Base-by-base conservation (phyloP, 495 filamentous ascomycete species). In the Aspergillus olivimuriae region DNA sequence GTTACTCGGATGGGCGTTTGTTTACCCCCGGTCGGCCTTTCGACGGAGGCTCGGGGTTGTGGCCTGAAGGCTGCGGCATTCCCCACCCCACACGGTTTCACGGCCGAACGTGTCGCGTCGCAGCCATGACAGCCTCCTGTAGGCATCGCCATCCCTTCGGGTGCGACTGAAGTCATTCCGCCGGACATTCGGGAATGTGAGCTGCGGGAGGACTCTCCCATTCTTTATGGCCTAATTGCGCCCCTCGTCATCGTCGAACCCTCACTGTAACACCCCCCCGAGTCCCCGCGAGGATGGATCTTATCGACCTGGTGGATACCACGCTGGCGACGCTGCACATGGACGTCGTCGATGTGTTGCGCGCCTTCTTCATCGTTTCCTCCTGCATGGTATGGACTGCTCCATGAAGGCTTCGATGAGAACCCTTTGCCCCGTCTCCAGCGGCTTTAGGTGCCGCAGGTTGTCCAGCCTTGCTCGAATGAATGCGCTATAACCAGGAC, bases 331-430 rank as follows among this genome's bases (percentile, higher is more conserved):
- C 47, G 34, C 46, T 52, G 3, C 55, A 53, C 20, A 65, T 72
- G 65, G 67, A 75, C 47, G 61, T 66, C 14, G 50, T 70, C 19
- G 62, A 69, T 41, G 50, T 54, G 33, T 47, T 74, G 34, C 65
- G 70, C 47, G 52, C 55, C 19, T 69, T 68, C 45, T 76, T 72
- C 46, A 39, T 76, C 44, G 48, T 69, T 34, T 61, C 70, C 47
- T 61, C 69, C 42, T 71, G 66, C 53, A 70, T 67, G 53, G 75
- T 78, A 73, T 46, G 50, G 47, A 32, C 22, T 6, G 11, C 15
- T 10, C 18, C 10, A 31, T 15, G 9, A 30, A 32, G n/a, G n/a
- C n/a, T n/a, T n/a, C 24, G 11, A 28, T 28, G 24, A 28, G 11
- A 28, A 28, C 24, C 24, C 5, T 28, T 22, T 32, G 15, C 10